A percentile compares a stretch with the other conserved stretches of the same genome.
These are phyloP conservation scores for Colletotrichum musicola DNA, from an alignment of 2,329 filamentous ascomycete genomes.

Conservation along the genomic window DNA sequence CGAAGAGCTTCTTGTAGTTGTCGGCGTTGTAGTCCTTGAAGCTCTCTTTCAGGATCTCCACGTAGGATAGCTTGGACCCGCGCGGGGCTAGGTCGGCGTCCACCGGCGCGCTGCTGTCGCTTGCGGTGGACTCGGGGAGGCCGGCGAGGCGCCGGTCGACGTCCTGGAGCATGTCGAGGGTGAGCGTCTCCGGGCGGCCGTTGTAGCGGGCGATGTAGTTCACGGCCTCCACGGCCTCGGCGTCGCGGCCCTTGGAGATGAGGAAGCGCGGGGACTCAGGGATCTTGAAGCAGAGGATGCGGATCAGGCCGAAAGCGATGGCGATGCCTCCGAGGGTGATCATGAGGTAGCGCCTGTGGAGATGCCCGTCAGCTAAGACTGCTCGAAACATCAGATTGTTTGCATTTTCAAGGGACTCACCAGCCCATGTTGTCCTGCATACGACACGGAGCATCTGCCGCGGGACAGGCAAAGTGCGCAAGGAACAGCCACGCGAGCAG, in stretches of 20 bases:
- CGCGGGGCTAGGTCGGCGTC: conserved; percentile 22
- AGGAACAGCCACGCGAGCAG: conserved; percentile 60
- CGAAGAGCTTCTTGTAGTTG: conserved; percentile 50
- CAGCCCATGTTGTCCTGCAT: conserved; percentile 62
- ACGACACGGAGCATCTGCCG: conserved; percentile 50
- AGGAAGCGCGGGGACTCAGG: conserved; percentile 62
- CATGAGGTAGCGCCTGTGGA: conserved; percentile 55
- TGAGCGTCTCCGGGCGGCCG: conserved; percentile 50
- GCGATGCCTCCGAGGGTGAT: conserved; percentile 59
- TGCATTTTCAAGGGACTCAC: conserved; percentile 36
- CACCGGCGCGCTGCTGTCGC: conserved; percentile 25
- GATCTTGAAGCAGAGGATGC: conserved; percentile 61
- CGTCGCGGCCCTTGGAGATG: conserved; percentile 57
- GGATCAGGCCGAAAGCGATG: conserved; percentile 57
- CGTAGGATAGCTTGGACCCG: conserved; percentile 39
- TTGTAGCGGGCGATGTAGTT: conserved; percentile 59
- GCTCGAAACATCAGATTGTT: too few species aligned
- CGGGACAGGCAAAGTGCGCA: conserved; percentile 54
- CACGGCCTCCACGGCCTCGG: conserved; percentile 60
- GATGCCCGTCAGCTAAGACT: neutral
- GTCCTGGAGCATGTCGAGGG: conserved; percentile 51
- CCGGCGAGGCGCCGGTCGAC: conserved; percentile 22
- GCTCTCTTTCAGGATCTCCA: conserved; percentile 44
- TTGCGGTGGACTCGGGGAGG: conserved; percentile 22
- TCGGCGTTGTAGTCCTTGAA: conserved; percentile 38